phyloP scores from a whole-genome alignment of 163 green algal genomes.

The Prototheca stagnorum region DNA sequence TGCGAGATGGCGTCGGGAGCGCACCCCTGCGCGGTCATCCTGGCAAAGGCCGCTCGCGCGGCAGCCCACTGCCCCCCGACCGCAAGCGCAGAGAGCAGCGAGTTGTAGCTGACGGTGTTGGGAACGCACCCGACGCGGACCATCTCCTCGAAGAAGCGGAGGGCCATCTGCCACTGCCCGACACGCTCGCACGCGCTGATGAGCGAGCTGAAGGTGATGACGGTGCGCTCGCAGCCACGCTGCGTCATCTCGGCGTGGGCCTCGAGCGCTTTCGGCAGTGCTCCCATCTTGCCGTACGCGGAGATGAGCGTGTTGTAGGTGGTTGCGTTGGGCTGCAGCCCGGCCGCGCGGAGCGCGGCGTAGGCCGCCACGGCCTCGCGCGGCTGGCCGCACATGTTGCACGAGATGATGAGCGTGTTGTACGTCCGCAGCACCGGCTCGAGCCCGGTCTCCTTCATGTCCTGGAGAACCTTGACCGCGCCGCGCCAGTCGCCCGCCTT shows the following conservation, averaged over 20 bases:
- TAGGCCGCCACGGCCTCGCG: constrained; percentile 58
- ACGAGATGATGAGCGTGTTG: constrained; percentile 73
- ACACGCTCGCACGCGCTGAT: constrained; percentile 59
- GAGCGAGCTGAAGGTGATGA: constrained; percentile 59
- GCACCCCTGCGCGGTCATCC: constrained; percentile 50
- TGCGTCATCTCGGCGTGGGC: constrained; percentile 41
- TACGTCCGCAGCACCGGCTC: constrained; percentile 65
- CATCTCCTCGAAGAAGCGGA: constrained; percentile 62
- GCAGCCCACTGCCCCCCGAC: constrained; percentile 57
- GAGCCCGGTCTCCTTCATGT: constrained; percentile 43
- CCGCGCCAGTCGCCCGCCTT: constrained; percentile 36
- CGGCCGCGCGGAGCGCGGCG: constrained; percentile 48
- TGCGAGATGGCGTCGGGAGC: constrained; percentile 67
- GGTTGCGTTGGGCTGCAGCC: constrained; percentile 51
- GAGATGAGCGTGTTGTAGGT: constrained; percentile 73
- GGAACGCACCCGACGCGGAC: constrained; percentile 48
- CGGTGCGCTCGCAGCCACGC: constrained; percentile 65
- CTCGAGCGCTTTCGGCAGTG: too few relatives aligned
- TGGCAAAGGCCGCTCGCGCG: constrained; percentile 56
- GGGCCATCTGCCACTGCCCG: constrained; percentile 51
- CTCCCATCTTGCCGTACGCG: constrained; percentile 40
- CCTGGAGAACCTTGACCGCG: constrained; percentile 29
- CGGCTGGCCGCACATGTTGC: constrained; percentile 52
- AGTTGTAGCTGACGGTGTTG: constrained; percentile 69
- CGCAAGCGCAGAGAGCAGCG: constrained; percentile 62